Percentiles rank a stretch among this genome's conserved stretches.
Evolutionary conservation across 805 yeast genomes (phyloP).

Genomic region (Saccharomycopsis javanensis): DNA sequence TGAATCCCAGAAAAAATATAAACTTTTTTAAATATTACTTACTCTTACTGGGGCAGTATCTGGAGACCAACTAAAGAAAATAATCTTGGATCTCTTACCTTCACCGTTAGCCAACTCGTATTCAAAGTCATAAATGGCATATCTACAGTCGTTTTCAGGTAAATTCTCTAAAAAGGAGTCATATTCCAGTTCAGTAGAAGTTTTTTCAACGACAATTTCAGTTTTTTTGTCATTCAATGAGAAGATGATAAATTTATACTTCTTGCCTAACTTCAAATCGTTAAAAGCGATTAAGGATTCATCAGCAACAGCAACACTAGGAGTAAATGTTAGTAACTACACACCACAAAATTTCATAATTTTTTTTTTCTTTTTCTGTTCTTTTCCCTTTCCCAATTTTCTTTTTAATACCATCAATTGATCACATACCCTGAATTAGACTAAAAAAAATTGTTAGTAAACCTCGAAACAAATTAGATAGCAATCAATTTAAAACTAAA

Average conservation of each 20-base stretch:
- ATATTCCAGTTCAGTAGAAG: conserved; percentile 66
- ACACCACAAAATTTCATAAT: neutral
- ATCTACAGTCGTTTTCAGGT: conserved; percentile 93
- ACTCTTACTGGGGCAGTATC: conserved; percentile 88
- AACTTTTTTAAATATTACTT: conserved; percentile 15
- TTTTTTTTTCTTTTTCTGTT: too few species aligned
- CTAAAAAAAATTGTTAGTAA: conserved; percentile 10
- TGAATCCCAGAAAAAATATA: neutral
- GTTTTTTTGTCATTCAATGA: conserved; percentile 79
- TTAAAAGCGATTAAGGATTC: conserved; percentile 91
- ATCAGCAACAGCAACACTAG: conserved; percentile 74
- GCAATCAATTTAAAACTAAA: neutral
- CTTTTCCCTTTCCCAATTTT: too few species aligned
- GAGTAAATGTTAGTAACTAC: neutral
- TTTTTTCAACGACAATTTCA: conserved; percentile 80
- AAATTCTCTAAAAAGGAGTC: conserved; percentile 79
- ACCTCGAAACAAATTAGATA: neutral
- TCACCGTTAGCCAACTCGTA: conserved; percentile 83
- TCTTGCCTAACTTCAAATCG: conserved; percentile 90
- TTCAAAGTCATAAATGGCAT: conserved; percentile 95
- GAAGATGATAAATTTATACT: conserved; percentile 74
- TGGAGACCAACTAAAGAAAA: conserved; percentile 88
- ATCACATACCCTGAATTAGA: conserved; percentile 20
- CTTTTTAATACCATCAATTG: neutral
- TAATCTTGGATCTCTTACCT: conserved; percentile 80